Conservation (phyloP, 2,329 filamentous ascomycete genomes). For the Juglanconis juglandina region DNA sequence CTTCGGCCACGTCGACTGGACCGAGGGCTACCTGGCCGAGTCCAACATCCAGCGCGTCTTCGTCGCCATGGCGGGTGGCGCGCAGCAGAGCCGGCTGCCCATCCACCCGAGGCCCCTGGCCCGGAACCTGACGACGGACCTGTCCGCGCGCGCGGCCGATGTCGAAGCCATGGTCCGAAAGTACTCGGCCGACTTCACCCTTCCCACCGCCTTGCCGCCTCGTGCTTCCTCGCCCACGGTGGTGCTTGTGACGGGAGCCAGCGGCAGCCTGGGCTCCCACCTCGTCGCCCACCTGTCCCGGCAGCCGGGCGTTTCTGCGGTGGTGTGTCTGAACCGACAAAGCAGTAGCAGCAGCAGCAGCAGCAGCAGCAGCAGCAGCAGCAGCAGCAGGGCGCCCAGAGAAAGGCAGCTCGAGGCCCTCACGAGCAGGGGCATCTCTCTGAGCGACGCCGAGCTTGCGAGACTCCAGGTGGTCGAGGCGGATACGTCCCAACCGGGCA, state of each 20-base stretch:
- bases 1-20: conserved; percentile 30
- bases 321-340: conserved; percentile 45
- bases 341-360: conserved; percentile 17
- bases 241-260: conserved; percentile 37
- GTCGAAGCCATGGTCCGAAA: conserved; percentile 16
- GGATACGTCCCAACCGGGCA: conserved; percentile 35
- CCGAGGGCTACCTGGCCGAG: conserved; percentile 21
- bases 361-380: no score
- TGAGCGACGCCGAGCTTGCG: conserved; percentile 2
- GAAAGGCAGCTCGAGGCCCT: conserved; percentile 33
- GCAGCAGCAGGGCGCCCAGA: conserved; percentile 22
- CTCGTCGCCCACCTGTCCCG: conserved; percentile 29
- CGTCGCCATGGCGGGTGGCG: neutral
- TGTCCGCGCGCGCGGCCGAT: conserved; percentile 10
- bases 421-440: conserved; percentile 9
- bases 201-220: neutral
- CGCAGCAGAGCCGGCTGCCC: no score
- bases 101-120: no score
- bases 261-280: conserved; percentile 37
- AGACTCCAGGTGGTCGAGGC: conserved; percentile 41
- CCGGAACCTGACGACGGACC: conserved; percentile 21
- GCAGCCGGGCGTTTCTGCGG: conserved; percentile 24
- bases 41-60: neutral
- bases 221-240: neutral
- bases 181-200: conserved; percentile 9